Conservation (phyloP, 2,329 filamentous ascomycete species). For the Colletotrichum tabaci region DNA sequence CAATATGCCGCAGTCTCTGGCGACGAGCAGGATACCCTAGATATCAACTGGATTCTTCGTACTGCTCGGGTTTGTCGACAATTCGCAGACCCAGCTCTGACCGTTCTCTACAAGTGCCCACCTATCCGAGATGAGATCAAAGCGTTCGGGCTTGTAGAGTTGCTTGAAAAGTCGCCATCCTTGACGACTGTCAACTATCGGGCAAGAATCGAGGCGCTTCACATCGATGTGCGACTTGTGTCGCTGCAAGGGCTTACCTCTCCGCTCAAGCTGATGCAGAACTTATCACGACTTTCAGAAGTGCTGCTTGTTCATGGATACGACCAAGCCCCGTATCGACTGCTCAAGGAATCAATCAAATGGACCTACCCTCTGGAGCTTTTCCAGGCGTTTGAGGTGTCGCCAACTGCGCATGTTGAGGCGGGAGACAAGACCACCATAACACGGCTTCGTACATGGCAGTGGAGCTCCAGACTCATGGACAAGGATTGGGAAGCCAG, state of each 20-base stretch:
- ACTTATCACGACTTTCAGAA: constrained; percentile 76
- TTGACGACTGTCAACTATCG: constrained; percentile 74
- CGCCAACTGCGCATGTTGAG: constrained; percentile 62
- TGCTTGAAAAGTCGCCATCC: constrained; percentile 69
- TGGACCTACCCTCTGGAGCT: constrained; percentile 80
- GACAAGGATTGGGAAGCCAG: constrained; percentile 48
- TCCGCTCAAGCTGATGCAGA: constrained; percentile 69
- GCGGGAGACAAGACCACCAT: constrained; percentile 50
- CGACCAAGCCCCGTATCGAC: constrained; percentile 77
- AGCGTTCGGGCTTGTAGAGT: constrained; percentile 60
- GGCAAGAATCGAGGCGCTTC: constrained; percentile 78
- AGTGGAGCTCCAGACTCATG: constrained; percentile 72
- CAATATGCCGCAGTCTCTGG: constrained; percentile 70
- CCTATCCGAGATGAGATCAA: constrained; percentile 68
- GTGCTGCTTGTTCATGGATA: constrained; percentile 80
- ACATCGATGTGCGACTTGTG: constrained; percentile 79
- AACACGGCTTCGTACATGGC: constrained; percentile 67
- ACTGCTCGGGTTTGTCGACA: constrained; percentile 73
- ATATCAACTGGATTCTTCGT: constrained; percentile 75
- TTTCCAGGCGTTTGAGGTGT: constrained; percentile 70
- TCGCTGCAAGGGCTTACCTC: constrained; percentile 65
- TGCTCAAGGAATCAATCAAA: constrained; percentile 68
- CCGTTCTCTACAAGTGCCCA: constrained; percentile 79
- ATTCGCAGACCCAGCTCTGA: constrained; percentile 81
- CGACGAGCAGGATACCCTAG: constrained; percentile 48